Evolutionary conservation across 768 basidiomycete genomes (phyloP).

Genomic region (Mycena belliarum): DNA sequence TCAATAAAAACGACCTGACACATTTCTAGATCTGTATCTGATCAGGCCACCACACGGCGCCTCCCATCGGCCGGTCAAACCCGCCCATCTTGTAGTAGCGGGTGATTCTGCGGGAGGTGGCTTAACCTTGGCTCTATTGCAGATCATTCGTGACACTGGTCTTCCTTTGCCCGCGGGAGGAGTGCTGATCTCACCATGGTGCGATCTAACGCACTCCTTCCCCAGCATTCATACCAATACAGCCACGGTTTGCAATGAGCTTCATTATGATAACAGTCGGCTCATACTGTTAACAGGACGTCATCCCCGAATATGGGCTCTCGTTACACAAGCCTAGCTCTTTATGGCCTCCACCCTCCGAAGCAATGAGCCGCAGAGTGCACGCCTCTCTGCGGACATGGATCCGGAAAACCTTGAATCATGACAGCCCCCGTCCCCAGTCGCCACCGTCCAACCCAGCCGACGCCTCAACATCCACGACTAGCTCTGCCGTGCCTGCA

Average conservation of each 20-base stretch:
- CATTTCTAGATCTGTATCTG: conserved; percentile 72
- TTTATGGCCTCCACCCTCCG: conserved; percentile 76
- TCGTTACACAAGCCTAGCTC: conserved; percentile 78
- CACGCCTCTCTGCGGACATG: conserved; percentile 60
- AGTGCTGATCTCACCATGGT: conserved; percentile 91
- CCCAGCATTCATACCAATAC: conserved; percentile 86
- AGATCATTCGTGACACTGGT: conserved; percentile 81
- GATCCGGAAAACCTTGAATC: conserved; percentile 56
- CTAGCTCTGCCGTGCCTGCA: conserved; percentile 19
- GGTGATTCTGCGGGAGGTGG: conserved; percentile 97
- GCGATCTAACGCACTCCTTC: conserved; percentile 90
- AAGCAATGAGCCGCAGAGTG: conserved; percentile 57
- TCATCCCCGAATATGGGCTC: conserved; percentile 75
- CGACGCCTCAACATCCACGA: not conserved
- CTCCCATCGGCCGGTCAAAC: conserved; percentile 76
- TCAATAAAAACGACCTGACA: not conserved
- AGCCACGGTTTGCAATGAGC: conserved; percentile 56
- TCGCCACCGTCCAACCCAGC: conserved; percentile 20
- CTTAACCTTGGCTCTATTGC: conserved; percentile 77
- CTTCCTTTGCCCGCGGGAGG: conserved; percentile 87
- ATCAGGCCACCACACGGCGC: conserved; percentile 84
- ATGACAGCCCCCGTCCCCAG: conserved; percentile 26
- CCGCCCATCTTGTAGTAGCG: conserved; percentile 78
- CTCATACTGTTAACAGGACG: conserved; percentile 51
- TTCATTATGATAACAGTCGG: not conserved